These are phyloP conservation scores for Mycena indigotica DNA, from an alignment of 768 basidiomycete genomes.

Conservation along the genomic window DNA sequence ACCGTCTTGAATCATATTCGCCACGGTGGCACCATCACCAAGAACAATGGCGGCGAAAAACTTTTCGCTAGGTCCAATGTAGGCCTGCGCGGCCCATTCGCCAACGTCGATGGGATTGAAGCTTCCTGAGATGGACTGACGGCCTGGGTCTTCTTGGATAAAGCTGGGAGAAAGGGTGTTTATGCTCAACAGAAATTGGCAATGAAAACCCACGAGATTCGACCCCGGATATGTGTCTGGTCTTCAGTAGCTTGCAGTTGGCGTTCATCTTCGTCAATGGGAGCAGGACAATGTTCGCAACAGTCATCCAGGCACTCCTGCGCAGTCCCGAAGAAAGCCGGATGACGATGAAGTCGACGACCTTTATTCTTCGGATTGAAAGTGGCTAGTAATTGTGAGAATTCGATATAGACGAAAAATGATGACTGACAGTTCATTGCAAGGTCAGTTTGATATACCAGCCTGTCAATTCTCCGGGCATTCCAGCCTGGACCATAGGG, in stretches of 20 bases:
- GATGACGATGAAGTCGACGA: conserved; percentile 60
- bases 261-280: conserved; percentile 57
- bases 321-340: conserved; percentile 63
- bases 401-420: neutral
- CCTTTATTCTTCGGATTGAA: conserved; percentile 67
- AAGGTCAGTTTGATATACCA: conserved; percentile 60
- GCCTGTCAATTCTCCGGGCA: conserved; percentile 54
- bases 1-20: conserved; percentile 41
- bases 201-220: conserved; percentile 47
- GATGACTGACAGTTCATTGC: conserved; percentile 55
- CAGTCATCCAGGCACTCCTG: conserved; percentile 61
- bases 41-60: conserved; percentile 58
- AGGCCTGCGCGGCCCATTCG: conserved; percentile 26
- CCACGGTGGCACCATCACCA: conserved; percentile 43
- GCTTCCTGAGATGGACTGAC: conserved; percentile 22
- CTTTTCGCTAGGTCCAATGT: conserved; percentile 12
- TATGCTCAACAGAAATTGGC: neutral
- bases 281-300: conserved; percentile 62
- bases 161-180: conserved; percentile 13
- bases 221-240: conserved; percentile 53
- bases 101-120: conserved; percentile 26
- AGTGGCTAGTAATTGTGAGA: conserved; percentile 40
- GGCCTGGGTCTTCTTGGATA: conserved; percentile 22
- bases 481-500: conserved; percentile 66
- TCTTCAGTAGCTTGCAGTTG: conserved; percentile 55